A percentile compares a stretch with the other conserved stretches of the same genome.
These are phyloP conservation scores for Mycena indigotica DNA, from an alignment of 768 basidiomycete species.

Conservation along the genomic window DNA sequence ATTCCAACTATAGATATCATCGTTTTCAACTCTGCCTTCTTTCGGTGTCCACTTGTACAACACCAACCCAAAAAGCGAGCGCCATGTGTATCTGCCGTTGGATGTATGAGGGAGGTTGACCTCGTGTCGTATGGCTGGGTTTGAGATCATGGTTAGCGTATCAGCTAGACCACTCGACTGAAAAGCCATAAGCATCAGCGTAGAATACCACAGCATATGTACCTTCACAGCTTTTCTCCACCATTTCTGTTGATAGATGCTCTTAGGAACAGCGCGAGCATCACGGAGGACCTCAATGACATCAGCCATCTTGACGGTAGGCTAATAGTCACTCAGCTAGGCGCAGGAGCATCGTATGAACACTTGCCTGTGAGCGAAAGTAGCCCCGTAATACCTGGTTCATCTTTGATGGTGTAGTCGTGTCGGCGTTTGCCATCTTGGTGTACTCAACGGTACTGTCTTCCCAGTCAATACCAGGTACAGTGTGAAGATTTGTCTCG, in stretches of 20 bases:
- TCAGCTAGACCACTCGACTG: neutral
- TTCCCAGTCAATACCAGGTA: too few relatives aligned
- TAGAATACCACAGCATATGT: neutral
- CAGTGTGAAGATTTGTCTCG: too few relatives aligned
- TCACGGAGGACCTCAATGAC: neutral
- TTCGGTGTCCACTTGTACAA: neutral
- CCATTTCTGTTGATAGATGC: neutral
- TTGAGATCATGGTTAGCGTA: neutral
- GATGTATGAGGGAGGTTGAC: neutral
- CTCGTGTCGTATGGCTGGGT: neutral
- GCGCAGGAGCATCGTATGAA: too few relatives aligned
- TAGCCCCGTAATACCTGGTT: too few relatives aligned
- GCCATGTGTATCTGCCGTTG: neutral
- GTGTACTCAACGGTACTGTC: too few relatives aligned
- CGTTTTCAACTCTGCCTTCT: neutral
- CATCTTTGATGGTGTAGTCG: too few relatives aligned
- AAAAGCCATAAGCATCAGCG: neutral
- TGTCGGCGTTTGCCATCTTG: too few relatives aligned
- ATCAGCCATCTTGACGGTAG: neutral
- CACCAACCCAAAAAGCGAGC: neutral
- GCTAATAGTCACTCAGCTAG: too few relatives aligned
- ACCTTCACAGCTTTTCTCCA: neutral
- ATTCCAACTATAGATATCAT: neutral
- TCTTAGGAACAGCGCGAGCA: neutral
- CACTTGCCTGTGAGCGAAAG: too few relatives aligned